Percentiles rank a stretch among this genome's conserved stretches.
Evolutionary conservation across 1,284 basidiomycete species (phyloP).

Genomic region (Vanrija humicola): DNA sequence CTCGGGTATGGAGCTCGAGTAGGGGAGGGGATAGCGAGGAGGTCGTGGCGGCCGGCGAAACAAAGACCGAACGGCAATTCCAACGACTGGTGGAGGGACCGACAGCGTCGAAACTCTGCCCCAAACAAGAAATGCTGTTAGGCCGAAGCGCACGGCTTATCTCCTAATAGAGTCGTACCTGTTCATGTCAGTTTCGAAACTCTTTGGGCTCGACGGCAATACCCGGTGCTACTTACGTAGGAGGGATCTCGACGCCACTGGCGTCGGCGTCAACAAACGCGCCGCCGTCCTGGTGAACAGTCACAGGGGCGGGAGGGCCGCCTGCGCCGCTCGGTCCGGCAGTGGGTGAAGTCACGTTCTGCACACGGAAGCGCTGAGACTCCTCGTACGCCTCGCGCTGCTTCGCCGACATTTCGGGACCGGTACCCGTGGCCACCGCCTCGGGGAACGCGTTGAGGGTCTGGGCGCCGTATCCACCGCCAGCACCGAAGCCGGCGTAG

Average conservation of each 20-base stretch:
- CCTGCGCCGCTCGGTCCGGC: slow-evolving; percentile 10
- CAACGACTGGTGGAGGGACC: background rate
- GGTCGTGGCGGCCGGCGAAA: no score
- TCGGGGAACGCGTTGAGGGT: slow-evolving; percentile 2
- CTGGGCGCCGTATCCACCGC: slow-evolving; percentile 4
- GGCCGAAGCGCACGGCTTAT: background rate
- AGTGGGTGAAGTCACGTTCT: slow-evolving; percentile 19
- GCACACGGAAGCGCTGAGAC: slow-evolving; percentile 32
- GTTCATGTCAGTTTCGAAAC: background rate
- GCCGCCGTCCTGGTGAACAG: slow-evolving; percentile 38
- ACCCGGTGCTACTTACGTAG: slow-evolving; percentile 25
- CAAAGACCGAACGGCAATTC: no score
- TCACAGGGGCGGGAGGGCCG: slow-evolving; percentile 13
- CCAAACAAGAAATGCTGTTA: background rate
- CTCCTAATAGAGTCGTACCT: slow-evolving; percentile 34
- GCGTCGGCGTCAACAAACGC: slow-evolving; percentile 18
- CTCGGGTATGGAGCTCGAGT: background rate
- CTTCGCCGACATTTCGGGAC: slow-evolving; percentile 33
- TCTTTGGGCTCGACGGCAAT: no score
- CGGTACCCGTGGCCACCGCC: slow-evolving; percentile 9
- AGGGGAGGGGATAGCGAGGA: background rate
- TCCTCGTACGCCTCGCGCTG: slow-evolving; percentile 44
- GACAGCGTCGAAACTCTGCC: background rate
- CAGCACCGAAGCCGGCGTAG: slow-evolving; percentile 38
- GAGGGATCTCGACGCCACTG: slow-evolving; percentile 31